Evolutionary conservation across 495 filamentous ascomycete genomes (phyloP).

Genomic region (Amphirosellinia nigrospora): DNA sequence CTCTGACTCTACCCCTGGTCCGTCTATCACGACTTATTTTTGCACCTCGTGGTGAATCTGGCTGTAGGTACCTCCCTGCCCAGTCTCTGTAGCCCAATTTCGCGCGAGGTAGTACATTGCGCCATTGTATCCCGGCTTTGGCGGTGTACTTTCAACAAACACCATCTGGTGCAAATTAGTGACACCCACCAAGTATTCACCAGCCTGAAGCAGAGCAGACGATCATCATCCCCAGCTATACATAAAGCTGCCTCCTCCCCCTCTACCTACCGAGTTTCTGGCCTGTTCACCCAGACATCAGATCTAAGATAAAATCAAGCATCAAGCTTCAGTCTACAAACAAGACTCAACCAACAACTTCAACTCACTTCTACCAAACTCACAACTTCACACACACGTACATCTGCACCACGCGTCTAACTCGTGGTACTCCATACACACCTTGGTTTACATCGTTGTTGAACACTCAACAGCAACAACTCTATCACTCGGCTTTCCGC

Average conservation of each 20-base stretch:
- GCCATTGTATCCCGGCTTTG: constrained; percentile 2
- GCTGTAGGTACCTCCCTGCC: constrained; percentile 14
- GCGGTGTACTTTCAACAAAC: constrained; percentile 31
- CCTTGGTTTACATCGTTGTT: not conserved
- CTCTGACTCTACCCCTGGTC: constrained; percentile 22
- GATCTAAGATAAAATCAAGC: constrained; percentile 35
- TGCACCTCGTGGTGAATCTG: constrained; percentile 20
- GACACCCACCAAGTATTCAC: constrained; percentile 41
- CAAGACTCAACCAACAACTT: too few species aligned
- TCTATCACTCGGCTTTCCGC: constrained; percentile 8
- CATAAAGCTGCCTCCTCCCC: constrained; percentile 52
- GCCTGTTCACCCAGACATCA: constrained; percentile 35
- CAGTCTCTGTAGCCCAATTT: constrained; percentile 14
- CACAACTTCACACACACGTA: not conserved
- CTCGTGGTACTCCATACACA: not conserved
- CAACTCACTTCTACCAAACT: too few species aligned
- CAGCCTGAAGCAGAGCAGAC: constrained; percentile 20
- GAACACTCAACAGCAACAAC: not conserved
- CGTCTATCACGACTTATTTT: constrained; percentile 21
- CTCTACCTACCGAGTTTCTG: constrained; percentile 30
- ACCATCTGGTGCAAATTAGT: constrained; percentile 24
- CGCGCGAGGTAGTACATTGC: constrained; percentile 17
- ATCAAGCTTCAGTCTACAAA: constrained; percentile 26
- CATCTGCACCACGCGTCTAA: not conserved
- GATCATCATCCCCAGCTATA: constrained; percentile 42